Evolutionary conservation across 805 yeast genomes (phyloP).

Genomic region (Sporopachydermia lactativora): DNA sequence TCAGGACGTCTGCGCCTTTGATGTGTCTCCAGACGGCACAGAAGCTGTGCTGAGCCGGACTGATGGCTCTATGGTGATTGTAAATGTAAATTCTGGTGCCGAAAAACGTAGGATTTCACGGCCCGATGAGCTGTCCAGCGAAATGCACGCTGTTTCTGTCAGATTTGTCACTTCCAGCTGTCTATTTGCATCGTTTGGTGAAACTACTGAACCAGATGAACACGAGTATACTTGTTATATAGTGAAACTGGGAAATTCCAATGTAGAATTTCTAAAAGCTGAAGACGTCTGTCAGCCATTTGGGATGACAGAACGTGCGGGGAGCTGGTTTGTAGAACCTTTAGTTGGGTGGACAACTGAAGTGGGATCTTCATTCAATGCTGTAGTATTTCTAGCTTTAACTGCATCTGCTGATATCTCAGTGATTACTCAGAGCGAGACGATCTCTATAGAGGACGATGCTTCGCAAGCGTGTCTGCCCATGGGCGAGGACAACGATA

Average conservation of each 20-base stretch:
- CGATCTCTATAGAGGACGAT: conserved; percentile 46
- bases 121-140: too few relatives aligned
- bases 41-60: too few relatives aligned
- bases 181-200: neutral
- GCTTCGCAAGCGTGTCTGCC: conserved; percentile 64
- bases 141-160: too few relatives aligned
- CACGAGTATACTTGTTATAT: conserved; percentile 11
- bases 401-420: conserved; percentile 54
- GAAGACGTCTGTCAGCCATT: conserved; percentile 18
- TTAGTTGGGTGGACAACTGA: conserved; percentile 12
- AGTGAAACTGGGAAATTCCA: conserved; percentile 4
- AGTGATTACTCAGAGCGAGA: conserved; percentile 24
- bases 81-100: too few relatives aligned
- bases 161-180: too few relatives aligned
- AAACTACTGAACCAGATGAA: conserved; percentile 6
- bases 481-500: conserved; percentile 50
- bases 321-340: conserved; percentile 13
- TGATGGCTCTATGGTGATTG: too few relatives aligned
- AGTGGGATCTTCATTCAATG: conserved; percentile 4
- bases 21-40: too few relatives aligned
- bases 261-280: neutral
- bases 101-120: too few relatives aligned
- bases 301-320: conserved; percentile 12
- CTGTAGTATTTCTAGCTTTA: conserved; percentile 35
- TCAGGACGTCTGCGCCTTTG: too few relatives aligned